Evolutionary conservation across 169 alveolate species (phyloP).

Genomic region (Eimeria necatrix): DNA sequence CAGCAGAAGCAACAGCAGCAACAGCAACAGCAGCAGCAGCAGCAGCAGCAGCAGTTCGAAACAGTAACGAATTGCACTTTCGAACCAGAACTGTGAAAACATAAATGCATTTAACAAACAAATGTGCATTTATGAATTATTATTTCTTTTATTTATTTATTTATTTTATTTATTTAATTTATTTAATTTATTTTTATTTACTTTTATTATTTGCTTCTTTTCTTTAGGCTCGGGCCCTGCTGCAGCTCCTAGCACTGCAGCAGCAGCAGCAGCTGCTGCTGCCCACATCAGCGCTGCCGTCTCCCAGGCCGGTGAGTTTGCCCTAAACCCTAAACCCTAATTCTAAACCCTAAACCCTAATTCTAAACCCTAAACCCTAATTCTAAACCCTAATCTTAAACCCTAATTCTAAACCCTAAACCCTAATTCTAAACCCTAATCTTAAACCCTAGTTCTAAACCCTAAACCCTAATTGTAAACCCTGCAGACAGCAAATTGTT

Average conservation of each 20-base stretch:
- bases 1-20: no score
- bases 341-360: no score
- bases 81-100: no score
- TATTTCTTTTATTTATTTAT: no score
- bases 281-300: not conserved
- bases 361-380: no score
- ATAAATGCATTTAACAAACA: no score
- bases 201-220: no score
- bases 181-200: no score
- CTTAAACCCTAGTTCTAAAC: not conserved
- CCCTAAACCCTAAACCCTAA: not conserved
- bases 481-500: not conserved
- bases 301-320: conserved; percentile 1
- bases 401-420: not conserved
- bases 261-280: not conserved
- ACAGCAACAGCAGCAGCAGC: not conserved
- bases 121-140: not conserved
- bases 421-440: not conserved
- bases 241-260: not conserved
- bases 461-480: not conserved
- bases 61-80: no score
- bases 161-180: no score
- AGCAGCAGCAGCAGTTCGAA: no score
- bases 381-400: no score
- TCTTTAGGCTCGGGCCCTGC: conserved; percentile 3